phyloP scores from a whole-genome alignment of 192 early-diverging fungal species.

The Coemansia sp. region DNA sequence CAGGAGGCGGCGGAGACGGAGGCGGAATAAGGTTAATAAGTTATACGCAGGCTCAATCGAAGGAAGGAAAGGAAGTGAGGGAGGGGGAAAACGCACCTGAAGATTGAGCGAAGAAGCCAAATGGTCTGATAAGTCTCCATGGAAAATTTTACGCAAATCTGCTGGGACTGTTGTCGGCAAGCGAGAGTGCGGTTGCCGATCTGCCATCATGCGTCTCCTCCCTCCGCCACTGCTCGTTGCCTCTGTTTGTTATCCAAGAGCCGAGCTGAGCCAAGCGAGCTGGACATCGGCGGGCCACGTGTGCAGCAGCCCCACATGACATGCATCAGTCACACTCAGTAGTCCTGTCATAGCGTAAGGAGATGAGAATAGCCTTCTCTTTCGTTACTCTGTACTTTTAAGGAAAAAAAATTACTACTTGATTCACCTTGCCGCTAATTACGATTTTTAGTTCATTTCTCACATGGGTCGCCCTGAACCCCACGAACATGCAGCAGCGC shows the following conservation, averaged over 20 bases:
- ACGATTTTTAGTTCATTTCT: no score
- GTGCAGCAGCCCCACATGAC: not conserved
- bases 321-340: slow-evolving; percentile 3
- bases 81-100: not conserved
- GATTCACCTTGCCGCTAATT: not conserved
- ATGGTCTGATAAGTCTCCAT: no score
- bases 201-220: no score
- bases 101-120: no score
- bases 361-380: no score
- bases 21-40: not conserved
- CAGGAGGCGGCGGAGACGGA: not conserved
- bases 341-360: no score
- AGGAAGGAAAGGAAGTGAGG: not conserved
- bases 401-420: not conserved
- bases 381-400: not conserved
- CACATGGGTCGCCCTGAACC: not conserved
- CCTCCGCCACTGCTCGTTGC: no score
- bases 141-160: no score
- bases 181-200: no score
- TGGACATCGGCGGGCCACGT: not conserved
- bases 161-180: no score
- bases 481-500: not conserved
- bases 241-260: not conserved
- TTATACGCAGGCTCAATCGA: not conserved
- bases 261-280: not conserved